Percentiles rank a stretch among this genome's conserved stretches.
Evolutionary conservation across 495 filamentous ascomycete genomes (phyloP).

Genomic region (Tuber magnatum): DNA sequence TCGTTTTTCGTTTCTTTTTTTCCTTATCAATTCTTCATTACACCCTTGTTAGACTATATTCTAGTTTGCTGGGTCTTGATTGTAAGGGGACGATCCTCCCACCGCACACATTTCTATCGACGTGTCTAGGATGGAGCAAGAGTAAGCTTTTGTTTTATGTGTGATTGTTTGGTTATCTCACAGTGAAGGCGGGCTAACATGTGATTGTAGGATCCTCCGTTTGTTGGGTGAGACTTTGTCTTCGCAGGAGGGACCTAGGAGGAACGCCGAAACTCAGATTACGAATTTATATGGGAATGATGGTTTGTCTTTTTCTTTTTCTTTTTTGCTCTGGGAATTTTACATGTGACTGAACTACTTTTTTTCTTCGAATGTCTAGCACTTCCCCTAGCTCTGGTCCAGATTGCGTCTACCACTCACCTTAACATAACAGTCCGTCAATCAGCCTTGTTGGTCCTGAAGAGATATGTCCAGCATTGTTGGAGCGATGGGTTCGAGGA

Average conservation of each 20-base stretch:
- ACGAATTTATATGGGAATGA: slow-evolving; percentile 29
- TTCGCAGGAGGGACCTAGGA: slow-evolving; percentile 32
- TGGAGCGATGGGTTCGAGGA: slow-evolving; percentile 57
- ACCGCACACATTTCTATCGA: background rate
- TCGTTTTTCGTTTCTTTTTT: background rate
- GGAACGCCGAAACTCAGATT: slow-evolving; percentile 39
- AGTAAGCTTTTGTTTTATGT: slow-evolving; percentile 30
- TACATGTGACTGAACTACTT: background rate
- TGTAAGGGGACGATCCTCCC: background rate
- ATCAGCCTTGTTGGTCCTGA: slow-evolving; percentile 69
- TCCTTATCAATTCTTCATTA: background rate
- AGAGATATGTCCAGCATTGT: slow-evolving; percentile 67
- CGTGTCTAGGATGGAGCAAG: slow-evolving; percentile 35
- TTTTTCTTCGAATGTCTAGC: slow-evolving; percentile 43
- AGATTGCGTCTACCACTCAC: slow-evolving; percentile 66
- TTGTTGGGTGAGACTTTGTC: slow-evolving; percentile 35
- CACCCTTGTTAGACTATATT: background rate
- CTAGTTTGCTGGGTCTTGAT: background rate
- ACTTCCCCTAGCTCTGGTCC: slow-evolving; percentile 68
- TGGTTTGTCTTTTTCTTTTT: slow-evolving; percentile 25
- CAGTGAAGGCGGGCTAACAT: slow-evolving; percentile 8
- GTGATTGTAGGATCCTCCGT: slow-evolving; percentile 26
- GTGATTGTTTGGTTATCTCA: background rate
- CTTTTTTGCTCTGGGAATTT: background rate
- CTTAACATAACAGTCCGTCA: slow-evolving; percentile 70